phyloP scores from a whole-genome alignment of 345 rosid genomes.

The Populus ilicifolia region DNA sequence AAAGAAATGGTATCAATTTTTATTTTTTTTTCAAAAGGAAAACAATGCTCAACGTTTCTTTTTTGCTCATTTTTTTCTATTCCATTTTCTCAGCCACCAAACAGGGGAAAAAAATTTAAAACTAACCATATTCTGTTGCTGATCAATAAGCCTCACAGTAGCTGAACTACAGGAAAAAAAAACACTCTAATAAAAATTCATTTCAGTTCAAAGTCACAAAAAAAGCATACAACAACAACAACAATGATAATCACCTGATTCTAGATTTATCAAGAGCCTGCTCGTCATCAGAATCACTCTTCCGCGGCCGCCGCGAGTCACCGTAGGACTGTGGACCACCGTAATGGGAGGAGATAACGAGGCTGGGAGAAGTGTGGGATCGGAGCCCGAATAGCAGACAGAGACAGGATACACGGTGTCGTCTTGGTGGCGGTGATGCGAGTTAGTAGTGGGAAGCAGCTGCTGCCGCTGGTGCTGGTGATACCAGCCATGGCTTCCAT shows the following conservation, averaged over 20 bases:
- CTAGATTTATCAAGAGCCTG: conserved; percentile 58
- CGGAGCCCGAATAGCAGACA: conserved; percentile 46
- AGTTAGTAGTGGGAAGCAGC: conserved; percentile 29
- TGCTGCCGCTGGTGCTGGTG: conserved; percentile 49
- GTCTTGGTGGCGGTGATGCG: conserved; percentile 21
- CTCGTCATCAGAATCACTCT: conserved; percentile 47
- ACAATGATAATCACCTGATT: conserved; percentile 41
- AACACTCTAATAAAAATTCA: conserved; percentile 1
- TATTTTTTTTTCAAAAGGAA: too few relatives aligned
- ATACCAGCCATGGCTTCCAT: conserved; percentile 61
- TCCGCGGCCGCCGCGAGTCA: conserved; percentile 40
- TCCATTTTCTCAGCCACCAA: conserved; percentile 2
- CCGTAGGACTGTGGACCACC: conserved; percentile 51
- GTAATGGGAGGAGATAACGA: conserved; percentile 44
- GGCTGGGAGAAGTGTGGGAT: conserved; percentile 30
- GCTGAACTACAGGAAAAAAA: conserved; percentile 46
- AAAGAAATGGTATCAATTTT: too few relatives aligned
- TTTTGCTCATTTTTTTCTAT: not conserved
- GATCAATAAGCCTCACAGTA: conserved; percentile 76
- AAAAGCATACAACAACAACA: not conserved
- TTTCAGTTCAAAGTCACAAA: not conserved
- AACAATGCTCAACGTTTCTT: too few relatives aligned
- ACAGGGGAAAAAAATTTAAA: conserved; percentile 1
- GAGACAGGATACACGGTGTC: conserved; percentile 8
- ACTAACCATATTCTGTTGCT: conserved; percentile 77